Evolutionary conservation across 805 yeast genomes (phyloP).

Genomic region (Metschnikowia sp.): DNA sequence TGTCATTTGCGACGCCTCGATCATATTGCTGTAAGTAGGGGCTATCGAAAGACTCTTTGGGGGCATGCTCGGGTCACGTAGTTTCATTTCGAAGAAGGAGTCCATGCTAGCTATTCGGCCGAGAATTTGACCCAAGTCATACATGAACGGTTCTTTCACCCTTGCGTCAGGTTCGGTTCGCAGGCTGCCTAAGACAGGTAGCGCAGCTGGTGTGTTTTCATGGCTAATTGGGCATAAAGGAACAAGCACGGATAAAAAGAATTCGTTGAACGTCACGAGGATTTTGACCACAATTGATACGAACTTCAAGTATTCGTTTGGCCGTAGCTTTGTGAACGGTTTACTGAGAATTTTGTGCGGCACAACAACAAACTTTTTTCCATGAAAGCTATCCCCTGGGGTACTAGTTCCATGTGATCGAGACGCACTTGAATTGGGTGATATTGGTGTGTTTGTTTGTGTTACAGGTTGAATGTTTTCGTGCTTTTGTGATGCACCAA

Average conservation of each 20-base stretch:
- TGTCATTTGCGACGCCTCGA: conserved; percentile 1
- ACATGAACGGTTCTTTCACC: conserved; percentile 2
- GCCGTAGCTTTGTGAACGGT: conserved; percentile 36
- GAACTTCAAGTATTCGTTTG: conserved; percentile 36
- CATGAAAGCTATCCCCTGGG: not conserved
- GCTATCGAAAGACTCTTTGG: not conserved
- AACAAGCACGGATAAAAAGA: conserved; percentile 15
- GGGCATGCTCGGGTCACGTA: not conserved
- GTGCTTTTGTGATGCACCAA: no score
- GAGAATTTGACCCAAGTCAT: conserved; percentile 22
- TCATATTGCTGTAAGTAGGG: not conserved
- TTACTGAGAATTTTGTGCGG: conserved; percentile 42
- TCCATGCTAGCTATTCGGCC: conserved; percentile 15
- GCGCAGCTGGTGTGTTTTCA: not conserved
- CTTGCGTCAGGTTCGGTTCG: not conserved
- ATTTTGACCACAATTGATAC: conserved; percentile 37
- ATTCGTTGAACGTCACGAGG: conserved; percentile 30
- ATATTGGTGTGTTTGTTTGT: no score
- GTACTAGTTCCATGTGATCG: no score
- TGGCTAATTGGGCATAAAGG: no score
- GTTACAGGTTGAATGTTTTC: no score
- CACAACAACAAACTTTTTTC: conserved; percentile 30
- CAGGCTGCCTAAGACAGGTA: not conserved
- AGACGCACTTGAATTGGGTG: no score
- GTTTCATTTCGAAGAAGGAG: conserved; percentile 10